phyloP scores from a whole-genome alignment of 2,329 filamentous ascomycete species.

The Diaporthe longicolla region DNA sequence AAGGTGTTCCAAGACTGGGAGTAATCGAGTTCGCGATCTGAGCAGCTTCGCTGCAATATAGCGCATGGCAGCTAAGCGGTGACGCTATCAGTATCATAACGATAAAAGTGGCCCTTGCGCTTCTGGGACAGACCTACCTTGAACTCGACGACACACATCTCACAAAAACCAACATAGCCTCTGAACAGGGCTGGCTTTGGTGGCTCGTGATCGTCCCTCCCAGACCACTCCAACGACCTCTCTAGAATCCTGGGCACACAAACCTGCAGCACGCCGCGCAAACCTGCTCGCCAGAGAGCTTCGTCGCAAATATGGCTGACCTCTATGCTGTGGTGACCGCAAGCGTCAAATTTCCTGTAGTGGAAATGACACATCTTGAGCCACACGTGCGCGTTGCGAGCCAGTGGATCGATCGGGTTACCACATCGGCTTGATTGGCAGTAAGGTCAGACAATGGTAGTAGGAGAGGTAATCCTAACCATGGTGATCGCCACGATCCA shows the following conservation, averaged over 20 bases:
- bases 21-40: constrained; percentile 32
- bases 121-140: constrained; percentile 32
- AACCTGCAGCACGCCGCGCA: constrained; percentile 31
- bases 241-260: constrained; percentile 36
- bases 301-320: constrained; percentile 23
- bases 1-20: background rate
- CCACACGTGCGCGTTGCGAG: background rate
- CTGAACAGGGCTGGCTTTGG: constrained; percentile 12
- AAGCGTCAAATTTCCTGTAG: constrained; percentile 38
- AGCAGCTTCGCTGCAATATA: constrained; percentile 18
- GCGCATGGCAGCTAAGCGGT: constrained; percentile 24
- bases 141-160: constrained; percentile 27
- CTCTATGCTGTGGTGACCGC: constrained; percentile 40
- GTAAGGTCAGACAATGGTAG: background rate
- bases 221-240: constrained; percentile 25
- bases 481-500: too few relatives aligned
- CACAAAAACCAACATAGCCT: constrained; percentile 39
- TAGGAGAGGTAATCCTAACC: too few relatives aligned
- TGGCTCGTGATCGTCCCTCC: constrained; percentile 35
- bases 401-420: too few relatives aligned
- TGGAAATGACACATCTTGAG: constrained; percentile 40
- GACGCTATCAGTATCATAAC: background rate
- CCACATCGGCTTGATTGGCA: background rate
- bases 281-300: constrained; percentile 36
- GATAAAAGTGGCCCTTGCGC: background rate